Evolutionary conservation across 2,329 filamentous ascomycete genomes (phyloP).

Genomic region (Botrytis cinerea): DNA sequence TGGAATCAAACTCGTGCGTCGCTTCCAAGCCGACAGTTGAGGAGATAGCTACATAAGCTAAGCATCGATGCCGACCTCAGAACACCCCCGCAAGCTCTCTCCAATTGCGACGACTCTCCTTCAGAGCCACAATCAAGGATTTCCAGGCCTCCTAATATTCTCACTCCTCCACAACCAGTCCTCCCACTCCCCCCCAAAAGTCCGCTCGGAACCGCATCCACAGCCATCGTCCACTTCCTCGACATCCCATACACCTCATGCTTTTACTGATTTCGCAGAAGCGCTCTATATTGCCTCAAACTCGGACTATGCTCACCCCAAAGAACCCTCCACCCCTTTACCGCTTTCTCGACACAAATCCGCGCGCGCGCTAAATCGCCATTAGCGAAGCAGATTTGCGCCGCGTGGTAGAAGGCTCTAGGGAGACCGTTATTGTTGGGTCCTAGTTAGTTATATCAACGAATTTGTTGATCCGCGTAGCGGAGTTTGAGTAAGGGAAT

Average conservation of each 20-base stretch:
- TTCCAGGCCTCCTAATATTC: background rate
- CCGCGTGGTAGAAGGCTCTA: background rate
- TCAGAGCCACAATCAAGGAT: too few species aligned
- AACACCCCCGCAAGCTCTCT: too few species aligned
- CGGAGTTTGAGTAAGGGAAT: background rate
- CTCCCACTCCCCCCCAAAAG: background rate
- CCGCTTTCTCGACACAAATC: background rate
- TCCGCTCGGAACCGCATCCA: background rate
- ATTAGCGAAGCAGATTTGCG: background rate
- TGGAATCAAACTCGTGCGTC: background rate
- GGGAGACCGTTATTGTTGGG: background rate
- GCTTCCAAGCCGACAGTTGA: background rate
- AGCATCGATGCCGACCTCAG: too few species aligned
- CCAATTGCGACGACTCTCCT: background rate
- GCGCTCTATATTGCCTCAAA: background rate
- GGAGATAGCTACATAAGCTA: background rate
- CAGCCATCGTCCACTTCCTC: background rate
- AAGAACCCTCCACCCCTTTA: background rate
- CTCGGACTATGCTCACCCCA: rapidly evolving
- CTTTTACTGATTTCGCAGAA: background rate
- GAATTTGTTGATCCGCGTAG: background rate
- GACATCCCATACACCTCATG: background rate
- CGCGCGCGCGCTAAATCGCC: background rate
- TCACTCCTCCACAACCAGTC: background rate
- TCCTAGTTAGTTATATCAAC: background rate